Evolutionary conservation across 2,329 filamentous ascomycete species (phyloP).

Genomic region (Calycina marina): DNA sequence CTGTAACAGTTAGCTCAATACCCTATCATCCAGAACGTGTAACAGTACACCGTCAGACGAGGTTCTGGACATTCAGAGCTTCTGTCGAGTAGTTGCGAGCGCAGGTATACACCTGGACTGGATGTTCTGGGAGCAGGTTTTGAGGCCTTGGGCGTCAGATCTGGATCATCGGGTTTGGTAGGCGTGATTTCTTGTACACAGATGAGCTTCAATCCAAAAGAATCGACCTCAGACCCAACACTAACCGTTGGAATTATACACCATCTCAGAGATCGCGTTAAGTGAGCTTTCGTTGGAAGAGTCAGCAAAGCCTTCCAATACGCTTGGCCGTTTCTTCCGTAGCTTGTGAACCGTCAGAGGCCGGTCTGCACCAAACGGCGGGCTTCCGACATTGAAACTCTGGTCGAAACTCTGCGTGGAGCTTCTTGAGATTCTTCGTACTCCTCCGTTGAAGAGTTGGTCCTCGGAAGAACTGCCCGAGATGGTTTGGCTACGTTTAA

Average conservation of each 20-base stretch:
- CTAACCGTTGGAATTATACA: constrained; percentile 5
- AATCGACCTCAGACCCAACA: neutral
- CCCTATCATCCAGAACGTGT: too few relatives aligned
- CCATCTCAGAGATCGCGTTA: constrained; percentile 4
- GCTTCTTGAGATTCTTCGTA: constrained; percentile 12
- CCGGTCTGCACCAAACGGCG: constrained; percentile 14
- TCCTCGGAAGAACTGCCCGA: constrained; percentile 13
- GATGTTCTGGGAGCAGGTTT: constrained; percentile 9
- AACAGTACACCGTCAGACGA: too few relatives aligned
- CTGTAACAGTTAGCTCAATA: too few relatives aligned
- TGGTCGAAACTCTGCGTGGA: constrained; percentile 5
- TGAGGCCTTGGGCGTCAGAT: constrained; percentile 17
- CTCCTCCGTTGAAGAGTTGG: constrained; percentile 10
- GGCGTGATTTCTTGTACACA: constrained; percentile 3
- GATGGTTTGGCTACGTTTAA: constrained; percentile 27
- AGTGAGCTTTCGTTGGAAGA: neutral
- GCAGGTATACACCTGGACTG: constrained; percentile 17
- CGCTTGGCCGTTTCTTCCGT: constrained; percentile 11
- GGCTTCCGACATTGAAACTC: constrained; percentile 16
- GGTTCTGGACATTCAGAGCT: constrained; percentile 5
- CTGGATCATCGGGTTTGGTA: constrained; percentile 9
- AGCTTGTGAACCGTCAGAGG: constrained; percentile 20
- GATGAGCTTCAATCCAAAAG: neutral
- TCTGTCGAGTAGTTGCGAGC: constrained; percentile 13
- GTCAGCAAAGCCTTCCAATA: constrained; percentile 7